Evolutionary conservation across 148 eudicot genomes (phyloP).

Genomic region (Cornus florida): DNA sequence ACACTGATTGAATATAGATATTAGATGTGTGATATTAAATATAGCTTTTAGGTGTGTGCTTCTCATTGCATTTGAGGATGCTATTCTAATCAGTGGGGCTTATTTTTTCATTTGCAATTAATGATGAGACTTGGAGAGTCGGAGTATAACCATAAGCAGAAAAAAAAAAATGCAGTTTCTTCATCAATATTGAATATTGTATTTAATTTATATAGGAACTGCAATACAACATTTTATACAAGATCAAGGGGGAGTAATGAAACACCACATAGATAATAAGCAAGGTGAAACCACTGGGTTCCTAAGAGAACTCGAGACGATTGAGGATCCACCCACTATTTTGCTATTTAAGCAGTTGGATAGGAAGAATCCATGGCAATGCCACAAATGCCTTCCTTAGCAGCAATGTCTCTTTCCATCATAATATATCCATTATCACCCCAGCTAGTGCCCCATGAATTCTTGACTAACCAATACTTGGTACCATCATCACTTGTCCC

Average conservation of each 20-base stretch:
- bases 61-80: too few relatives aligned
- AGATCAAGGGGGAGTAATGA: too few relatives aligned
- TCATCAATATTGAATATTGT: too few relatives aligned
- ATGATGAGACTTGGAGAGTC: neutral
- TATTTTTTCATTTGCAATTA: too few relatives aligned
- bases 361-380: slow-evolving; percentile 18
- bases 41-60: too few relatives aligned
- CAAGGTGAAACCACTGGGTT: neutral
- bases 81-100: too few relatives aligned
- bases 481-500: slow-evolving; percentile 11
- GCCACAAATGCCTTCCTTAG: slow-evolving; percentile 9
- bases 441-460: slow-evolving; percentile 10
- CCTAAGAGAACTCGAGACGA: neutral
- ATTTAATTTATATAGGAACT: too few relatives aligned
- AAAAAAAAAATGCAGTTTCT: too few relatives aligned
- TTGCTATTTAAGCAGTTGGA: slow-evolving; percentile 6
- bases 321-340: neutral
- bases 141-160: too few relatives aligned
- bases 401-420: slow-evolving; percentile 10
- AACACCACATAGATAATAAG: neutral
- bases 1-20: too few relatives aligned
- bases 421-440: slow-evolving; percentile 8
- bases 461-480: slow-evolving; percentile 12
- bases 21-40: too few relatives aligned
- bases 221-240: neutral